Evolutionary conservation across 2,329 filamentous ascomycete genomes (phyloP).

Genomic region (Keithomyces neogunnii): DNA sequence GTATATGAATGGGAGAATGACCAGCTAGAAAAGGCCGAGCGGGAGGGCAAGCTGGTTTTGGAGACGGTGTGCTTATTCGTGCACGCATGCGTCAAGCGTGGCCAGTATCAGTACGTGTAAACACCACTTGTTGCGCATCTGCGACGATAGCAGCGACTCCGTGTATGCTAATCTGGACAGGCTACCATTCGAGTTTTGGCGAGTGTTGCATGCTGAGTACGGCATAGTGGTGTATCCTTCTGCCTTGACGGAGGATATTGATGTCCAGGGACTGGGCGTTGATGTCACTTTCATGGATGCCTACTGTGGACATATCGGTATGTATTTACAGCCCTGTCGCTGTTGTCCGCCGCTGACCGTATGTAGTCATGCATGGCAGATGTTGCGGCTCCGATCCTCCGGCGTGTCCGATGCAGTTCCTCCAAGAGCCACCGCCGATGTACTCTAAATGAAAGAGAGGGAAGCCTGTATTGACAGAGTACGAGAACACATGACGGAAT

Average conservation of each 20-base stretch:
- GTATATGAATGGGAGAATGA: slow-evolving; percentile 23
- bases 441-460: slow-evolving; percentile 16
- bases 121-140: neutral
- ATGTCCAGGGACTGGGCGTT: slow-evolving; percentile 21
- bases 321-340: slow-evolving; percentile 3
- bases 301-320: slow-evolving; percentile 28
- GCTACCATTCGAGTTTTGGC: slow-evolving; percentile 29
- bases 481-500: neutral
- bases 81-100: slow-evolving; percentile 27
- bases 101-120: slow-evolving; percentile 25
- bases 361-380: slow-evolving; percentile 26
- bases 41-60: slow-evolving; percentile 25
- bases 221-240: slow-evolving; percentile 33
- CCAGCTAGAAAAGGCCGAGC: slow-evolving; percentile 22
- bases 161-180: slow-evolving; percentile 11
- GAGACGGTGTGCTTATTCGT: slow-evolving; percentile 32
- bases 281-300: slow-evolving; percentile 29
- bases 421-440: slow-evolving; percentile 27
- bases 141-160: neutral
- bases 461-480: neutral
- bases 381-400: slow-evolving; percentile 21
- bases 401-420: slow-evolving; percentile 28
- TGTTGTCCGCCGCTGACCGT: neutral
- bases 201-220: slow-evolving; percentile 27
- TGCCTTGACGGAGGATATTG: slow-evolving; percentile 27